Base-by-base conservation (phyloP, 23 red algal species). In the Gracilaria gracilis region DNA sequence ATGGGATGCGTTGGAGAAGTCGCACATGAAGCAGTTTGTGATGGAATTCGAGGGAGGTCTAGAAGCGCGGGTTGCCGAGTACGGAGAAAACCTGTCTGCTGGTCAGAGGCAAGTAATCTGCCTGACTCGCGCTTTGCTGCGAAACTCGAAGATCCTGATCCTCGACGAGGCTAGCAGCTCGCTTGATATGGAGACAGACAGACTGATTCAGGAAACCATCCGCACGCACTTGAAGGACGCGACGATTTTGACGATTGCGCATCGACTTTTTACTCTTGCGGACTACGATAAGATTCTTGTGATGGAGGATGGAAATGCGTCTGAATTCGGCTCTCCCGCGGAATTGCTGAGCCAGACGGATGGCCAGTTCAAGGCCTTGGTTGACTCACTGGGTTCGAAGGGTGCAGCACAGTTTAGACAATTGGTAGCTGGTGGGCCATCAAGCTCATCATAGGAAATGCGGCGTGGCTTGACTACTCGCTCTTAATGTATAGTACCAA, bases 41-140 rank as follows among this genome's bases (percentile, higher is more conserved):
- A 37, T 55, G 42, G 75, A 80, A 33, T 92, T 96, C 72, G 83
- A 89, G 25, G 86, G 80, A 67, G 97, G 97, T 7, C 80, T 99
- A 12, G 94, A 99, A 50, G 74, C 92, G 23, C 55, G 37, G n/a
- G 93, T 99, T 25, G 62, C 95, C 23, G 97, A 99, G 69, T 96
- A 96, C 64, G 97, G 97, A 21, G 97, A 96, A 37, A 99, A 99
- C 57, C 38, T 96, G 57, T 99, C 97, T 49, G 95, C 94, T 21
- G 97, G 97, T 14, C 97, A 99, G 39, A 53, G 92, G 47, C 97
- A 99, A 82, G 79, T 99, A n/a, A 90, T 99, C 35, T 99, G 97
- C 55, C 80, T 99, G 16, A 95, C 94, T 21, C 90, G 97, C 1
- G 94, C 94, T 23, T 80, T 99, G 67, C 67, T 99, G 47, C 81